phyloP scores from a whole-genome alignment of 1,284 basidiomycete species.

The Moesziomyces sp. region DNA sequence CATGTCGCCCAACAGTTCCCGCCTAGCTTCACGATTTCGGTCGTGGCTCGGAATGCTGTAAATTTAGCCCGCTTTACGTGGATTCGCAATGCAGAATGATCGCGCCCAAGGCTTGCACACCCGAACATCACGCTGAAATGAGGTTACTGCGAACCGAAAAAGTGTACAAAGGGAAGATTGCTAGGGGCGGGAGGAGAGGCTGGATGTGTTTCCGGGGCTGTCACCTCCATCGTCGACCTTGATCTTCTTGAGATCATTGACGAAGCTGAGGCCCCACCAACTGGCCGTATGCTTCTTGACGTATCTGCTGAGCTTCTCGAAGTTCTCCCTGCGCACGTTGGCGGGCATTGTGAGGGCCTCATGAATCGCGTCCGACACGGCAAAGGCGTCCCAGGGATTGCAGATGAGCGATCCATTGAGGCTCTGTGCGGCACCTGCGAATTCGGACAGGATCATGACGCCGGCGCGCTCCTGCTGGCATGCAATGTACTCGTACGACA shows the following conservation, averaged over 20 bases:
- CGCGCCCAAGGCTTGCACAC: too few relatives aligned
- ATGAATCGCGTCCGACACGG: constrained; percentile 94
- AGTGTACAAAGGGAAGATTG: not conserved
- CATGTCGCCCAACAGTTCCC: too few relatives aligned
- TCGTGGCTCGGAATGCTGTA: too few relatives aligned
- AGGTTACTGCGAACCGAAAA: not conserved
- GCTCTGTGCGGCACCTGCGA: constrained; percentile 92
- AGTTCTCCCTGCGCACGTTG: constrained; percentile 85
- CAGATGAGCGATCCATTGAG: constrained; percentile 66
- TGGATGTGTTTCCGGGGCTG: constrained; percentile 21
- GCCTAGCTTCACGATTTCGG: too few relatives aligned
- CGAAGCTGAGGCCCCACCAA: constrained; percentile 66
- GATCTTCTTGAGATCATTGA: constrained; percentile 54
- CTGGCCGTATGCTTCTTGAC: constrained; percentile 66
- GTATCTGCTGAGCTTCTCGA: constrained; percentile 87
- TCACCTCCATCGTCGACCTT: constrained; percentile 43
- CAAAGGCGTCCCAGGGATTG: constrained; percentile 74
- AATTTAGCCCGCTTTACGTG: too few relatives aligned
- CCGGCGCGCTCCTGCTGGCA: constrained; percentile 92
- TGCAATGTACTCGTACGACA: constrained; percentile 99
- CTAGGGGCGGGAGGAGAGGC: constrained; percentile 17
- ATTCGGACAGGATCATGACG: constrained; percentile 97
- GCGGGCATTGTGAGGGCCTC: constrained; percentile 89
- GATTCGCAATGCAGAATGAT: too few relatives aligned
- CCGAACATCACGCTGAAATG: too few relatives aligned